Evolutionary conservation across 1,284 basidiomycete genomes (phyloP).

Genomic region (Mycena sp.): DNA sequence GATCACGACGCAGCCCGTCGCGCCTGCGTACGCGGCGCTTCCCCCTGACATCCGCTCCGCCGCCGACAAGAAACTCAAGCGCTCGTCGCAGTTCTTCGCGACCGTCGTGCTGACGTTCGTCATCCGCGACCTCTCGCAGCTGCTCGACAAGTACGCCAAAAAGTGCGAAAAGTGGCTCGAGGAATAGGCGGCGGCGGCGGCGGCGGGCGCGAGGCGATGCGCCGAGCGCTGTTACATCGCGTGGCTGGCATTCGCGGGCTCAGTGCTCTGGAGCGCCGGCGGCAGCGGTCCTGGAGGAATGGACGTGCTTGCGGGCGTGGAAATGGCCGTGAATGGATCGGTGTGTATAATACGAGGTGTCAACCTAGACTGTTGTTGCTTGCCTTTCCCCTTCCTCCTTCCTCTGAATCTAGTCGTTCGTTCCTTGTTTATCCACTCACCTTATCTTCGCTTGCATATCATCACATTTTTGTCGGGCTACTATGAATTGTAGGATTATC

Average conservation of each 20-base stretch:
- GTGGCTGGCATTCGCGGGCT: slow-evolving; percentile 8
- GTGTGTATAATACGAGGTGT: slow-evolving; percentile 15
- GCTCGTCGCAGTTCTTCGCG: slow-evolving; percentile 91
- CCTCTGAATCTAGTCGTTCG: slow-evolving; percentile 14
- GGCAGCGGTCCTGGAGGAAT: too few species aligned
- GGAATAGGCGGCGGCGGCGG: slow-evolving; percentile 52
- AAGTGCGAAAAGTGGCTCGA: slow-evolving; percentile 90
- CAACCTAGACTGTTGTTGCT: slow-evolving; percentile 24
- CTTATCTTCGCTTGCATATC: slow-evolving; percentile 34
- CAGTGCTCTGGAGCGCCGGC: too few species aligned
- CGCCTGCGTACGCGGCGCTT: slow-evolving; percentile 78
- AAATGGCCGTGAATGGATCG: not conserved
- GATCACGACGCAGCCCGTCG: slow-evolving; percentile 68
- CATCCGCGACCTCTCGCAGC: slow-evolving; percentile 82
- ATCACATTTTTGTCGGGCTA: slow-evolving; percentile 35
- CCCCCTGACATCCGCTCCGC: slow-evolving; percentile 68
- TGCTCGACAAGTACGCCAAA: slow-evolving; percentile 93
- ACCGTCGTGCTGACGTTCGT: slow-evolving; percentile 93
- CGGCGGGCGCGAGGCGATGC: not conserved
- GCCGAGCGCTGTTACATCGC: slow-evolving; percentile 10
- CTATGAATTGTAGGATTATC: slow-evolving; percentile 33
- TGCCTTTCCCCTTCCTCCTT: slow-evolving; percentile 11
- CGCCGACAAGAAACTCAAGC: slow-evolving; percentile 81
- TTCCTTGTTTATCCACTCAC: slow-evolving; percentile 34
- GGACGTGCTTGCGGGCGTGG: too few species aligned